Percentiles rank a stretch among this genome's conserved stretches.
These are phyloP conservation scores for Trichoderma endophyticum DNA, from an alignment of 2,329 filamentous ascomycete species.

Conservation along the genomic window DNA sequence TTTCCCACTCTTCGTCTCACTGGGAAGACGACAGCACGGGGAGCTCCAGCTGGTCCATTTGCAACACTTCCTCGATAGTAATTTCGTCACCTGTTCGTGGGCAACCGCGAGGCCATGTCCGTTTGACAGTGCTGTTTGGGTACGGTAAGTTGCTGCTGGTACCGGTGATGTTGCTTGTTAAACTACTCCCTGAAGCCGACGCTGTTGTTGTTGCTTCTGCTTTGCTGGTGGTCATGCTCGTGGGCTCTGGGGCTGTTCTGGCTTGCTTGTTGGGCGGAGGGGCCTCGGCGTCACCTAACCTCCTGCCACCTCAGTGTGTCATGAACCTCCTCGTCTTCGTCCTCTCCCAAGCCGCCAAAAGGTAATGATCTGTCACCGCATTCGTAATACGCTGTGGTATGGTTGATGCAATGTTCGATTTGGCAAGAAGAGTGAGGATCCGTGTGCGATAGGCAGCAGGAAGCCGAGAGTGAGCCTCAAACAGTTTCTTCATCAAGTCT, in stretches of 20 bases:
- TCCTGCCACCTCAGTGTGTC: not conserved
- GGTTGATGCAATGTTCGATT: constrained; percentile 69
- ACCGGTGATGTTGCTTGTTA: not conserved
- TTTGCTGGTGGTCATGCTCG: not conserved
- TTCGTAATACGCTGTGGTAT: constrained; percentile 65
- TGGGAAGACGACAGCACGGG: constrained; percentile 85
- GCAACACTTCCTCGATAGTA: constrained; percentile 81
- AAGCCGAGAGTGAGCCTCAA: constrained; percentile 67
- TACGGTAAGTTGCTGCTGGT: constrained; percentile 36
- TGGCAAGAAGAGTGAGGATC: constrained; percentile 71
- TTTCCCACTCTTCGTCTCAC: constrained; percentile 78
- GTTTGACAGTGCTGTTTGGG: constrained; percentile 67
- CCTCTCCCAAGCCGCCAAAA: too few species aligned
- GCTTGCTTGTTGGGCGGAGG: constrained; percentile 27
- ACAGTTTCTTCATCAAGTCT: constrained; percentile 61
- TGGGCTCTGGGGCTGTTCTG: not conserved
- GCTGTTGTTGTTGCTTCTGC: not conserved
- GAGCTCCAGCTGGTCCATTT: constrained; percentile 66
- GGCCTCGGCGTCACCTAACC: not conserved
- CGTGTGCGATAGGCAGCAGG: constrained; percentile 73
- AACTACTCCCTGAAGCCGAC: not conserved
- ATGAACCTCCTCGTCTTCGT: not conserved
- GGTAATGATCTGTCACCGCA: constrained; percentile 51
- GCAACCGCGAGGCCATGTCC: constrained; percentile 70
- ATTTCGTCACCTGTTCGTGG: constrained; percentile 67